These are phyloP conservation scores for Micromonas pusilla DNA, from an alignment of 139 green algal genomes.

Conservation along the genomic window DNA sequence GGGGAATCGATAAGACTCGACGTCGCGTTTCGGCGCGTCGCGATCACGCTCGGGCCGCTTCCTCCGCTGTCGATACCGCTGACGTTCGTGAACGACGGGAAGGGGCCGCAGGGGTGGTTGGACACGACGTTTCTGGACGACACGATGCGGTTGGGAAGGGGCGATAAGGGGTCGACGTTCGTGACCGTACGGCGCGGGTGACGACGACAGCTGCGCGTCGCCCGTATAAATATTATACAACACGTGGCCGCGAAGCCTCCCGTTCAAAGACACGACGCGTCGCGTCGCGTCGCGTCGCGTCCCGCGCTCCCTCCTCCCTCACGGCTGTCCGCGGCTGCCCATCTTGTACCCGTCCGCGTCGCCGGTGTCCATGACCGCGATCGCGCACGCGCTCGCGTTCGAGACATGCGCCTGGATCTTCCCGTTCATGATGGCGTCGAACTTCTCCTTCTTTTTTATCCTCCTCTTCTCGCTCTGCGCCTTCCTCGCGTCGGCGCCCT, in stretches of 20 bases:
- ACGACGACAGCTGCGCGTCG: background rate
- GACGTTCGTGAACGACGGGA: slow-evolving; percentile 5
- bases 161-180: slow-evolving; percentile 70
- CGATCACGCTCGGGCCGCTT: slow-evolving; percentile 8
- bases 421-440: background rate
- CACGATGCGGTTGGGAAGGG: slow-evolving; percentile 52
- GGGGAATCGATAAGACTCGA: background rate
- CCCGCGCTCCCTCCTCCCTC: background rate
- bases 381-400: background rate
- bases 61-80: slow-evolving; percentile 24
- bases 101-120: slow-evolving; percentile 34
- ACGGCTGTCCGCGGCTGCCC: background rate
- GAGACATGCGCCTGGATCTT: background rate
- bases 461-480: background rate
- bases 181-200: slow-evolving; percentile 38
- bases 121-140: slow-evolving; percentile 66
- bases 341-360: background rate
- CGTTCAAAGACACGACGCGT: too few species aligned
- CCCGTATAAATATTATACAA: too few species aligned
- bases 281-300: background rate
- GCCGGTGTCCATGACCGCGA: background rate
- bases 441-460: background rate
- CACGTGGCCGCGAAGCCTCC: too few species aligned
- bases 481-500: background rate
- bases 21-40: background rate